phyloP scores from a whole-genome alignment of 331 rosid genomes.

The Quercus phellos region DNA sequence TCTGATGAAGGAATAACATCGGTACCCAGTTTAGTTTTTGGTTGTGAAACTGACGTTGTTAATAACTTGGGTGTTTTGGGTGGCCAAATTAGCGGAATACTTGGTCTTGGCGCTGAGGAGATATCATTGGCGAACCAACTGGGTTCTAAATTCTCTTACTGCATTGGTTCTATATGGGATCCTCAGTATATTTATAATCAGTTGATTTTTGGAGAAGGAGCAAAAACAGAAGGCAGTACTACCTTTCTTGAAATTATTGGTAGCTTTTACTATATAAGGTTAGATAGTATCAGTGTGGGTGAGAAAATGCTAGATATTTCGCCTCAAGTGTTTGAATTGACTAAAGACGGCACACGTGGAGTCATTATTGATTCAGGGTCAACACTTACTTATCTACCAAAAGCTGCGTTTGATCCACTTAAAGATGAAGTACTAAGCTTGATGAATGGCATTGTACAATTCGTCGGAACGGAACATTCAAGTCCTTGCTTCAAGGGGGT shows the following conservation, averaged over 20 bases:
- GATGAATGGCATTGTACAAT: too few relatives aligned
- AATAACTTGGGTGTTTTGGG: not conserved
- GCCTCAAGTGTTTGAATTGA: not conserved
- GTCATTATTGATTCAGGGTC: too few relatives aligned
- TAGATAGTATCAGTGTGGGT: conserved; percentile 14
- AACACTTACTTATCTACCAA: too few relatives aligned
- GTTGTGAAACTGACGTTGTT: conserved; percentile 1
- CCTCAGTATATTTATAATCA: conserved; percentile 14
- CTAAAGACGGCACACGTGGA: not conserved
- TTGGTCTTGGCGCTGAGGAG: conserved; percentile 17
- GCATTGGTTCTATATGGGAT: conserved; percentile 7
- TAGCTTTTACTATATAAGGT: conserved; percentile 1
- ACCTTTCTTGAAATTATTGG: not conserved
- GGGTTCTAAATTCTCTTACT: conserved; percentile 22
- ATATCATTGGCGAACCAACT: conserved; percentile 10
- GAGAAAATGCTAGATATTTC: conserved; percentile 5
- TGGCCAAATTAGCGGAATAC: conserved; percentile 10
- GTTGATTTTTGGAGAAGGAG: conserved; percentile 12
- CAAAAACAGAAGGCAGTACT: conserved; percentile 10
- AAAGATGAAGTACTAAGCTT: too few relatives aligned
- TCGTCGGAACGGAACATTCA: too few relatives aligned
- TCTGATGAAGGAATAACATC: conserved; percentile 13
- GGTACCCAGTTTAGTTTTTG: not conserved
- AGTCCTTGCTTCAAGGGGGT: too few relatives aligned
- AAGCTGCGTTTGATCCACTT: too few relatives aligned